These are phyloP conservation scores for Penicillium bovifimosum DNA, from an alignment of 495 filamentous ascomycete species.

Conservation along the genomic window DNA sequence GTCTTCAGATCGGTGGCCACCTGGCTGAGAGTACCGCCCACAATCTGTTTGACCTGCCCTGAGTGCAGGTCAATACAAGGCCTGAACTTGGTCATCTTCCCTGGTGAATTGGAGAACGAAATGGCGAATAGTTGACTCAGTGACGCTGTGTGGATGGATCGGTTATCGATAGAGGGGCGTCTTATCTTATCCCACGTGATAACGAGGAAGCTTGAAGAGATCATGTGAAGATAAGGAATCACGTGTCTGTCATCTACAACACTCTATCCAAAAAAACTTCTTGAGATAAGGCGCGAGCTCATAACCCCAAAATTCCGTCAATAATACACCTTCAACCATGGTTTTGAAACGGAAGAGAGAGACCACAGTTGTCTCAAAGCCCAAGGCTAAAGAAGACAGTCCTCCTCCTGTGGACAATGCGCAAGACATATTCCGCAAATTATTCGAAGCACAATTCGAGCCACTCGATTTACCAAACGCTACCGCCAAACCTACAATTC, in stretches of 20 bases:
- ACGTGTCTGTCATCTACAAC: not conserved
- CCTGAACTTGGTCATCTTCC: constrained; percentile 82
- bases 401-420: constrained; percentile 22
- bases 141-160: constrained; percentile 9
- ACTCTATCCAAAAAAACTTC: constrained; percentile 16
- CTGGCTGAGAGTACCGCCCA: constrained; percentile 81
- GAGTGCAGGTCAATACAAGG: constrained; percentile 97
- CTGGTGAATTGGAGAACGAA: constrained; percentile 6
- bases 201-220: not conserved
- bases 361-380: constrained; percentile 28
- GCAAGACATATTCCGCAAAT: constrained; percentile 61
- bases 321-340: constrained; percentile 17
- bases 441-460: constrained; percentile 84
- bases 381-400: constrained; percentile 14
- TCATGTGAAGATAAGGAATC: not conserved
- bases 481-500: constrained; percentile 9
- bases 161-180: constrained; percentile 21
- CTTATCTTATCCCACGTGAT: constrained; percentile 44
- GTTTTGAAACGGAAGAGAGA: constrained; percentile 39
- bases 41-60: constrained; percentile 95
- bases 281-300: not conserved
- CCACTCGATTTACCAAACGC: constrained; percentile 49
- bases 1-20: constrained; percentile 66
- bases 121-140: constrained; percentile 5
- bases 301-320: not conserved